Evolutionary conservation across 2,329 filamentous ascomycete genomes (phyloP).

Genomic region (Trichoderma sp.): DNA sequence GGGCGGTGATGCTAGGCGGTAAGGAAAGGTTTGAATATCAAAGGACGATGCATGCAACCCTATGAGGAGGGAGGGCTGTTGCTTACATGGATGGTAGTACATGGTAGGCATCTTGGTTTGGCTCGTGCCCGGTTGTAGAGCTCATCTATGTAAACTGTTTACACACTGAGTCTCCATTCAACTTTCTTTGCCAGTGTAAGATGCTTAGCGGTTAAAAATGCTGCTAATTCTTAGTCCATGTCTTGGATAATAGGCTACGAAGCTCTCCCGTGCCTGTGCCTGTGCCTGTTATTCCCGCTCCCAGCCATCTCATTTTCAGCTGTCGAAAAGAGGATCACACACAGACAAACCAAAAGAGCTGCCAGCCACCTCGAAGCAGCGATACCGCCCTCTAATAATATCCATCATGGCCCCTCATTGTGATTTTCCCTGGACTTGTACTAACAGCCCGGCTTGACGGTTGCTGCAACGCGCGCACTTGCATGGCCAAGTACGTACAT

Average conservation of each 20-base stretch:
- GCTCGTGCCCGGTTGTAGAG: background rate
- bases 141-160: background rate
- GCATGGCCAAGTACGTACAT: slow-evolving; percentile 2
- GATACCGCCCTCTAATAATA: slow-evolving; percentile 3
- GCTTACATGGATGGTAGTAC: background rate
- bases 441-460: background rate
- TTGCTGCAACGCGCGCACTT: slow-evolving; percentile 12
- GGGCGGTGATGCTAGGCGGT: slow-evolving; percentile 7
- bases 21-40: background rate
- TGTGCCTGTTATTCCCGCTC: background rate
- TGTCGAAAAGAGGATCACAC: background rate
- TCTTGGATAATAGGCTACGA: background rate
- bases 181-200: background rate
- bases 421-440: background rate
- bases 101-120: background rate
- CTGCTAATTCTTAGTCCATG: background rate
- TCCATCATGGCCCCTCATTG: background rate
- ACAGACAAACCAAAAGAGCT: background rate
- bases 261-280: slow-evolving; percentile 1
- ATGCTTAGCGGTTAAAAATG: background rate
- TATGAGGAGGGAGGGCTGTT: background rate
- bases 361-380: slow-evolving; percentile 7
- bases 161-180: background rate
- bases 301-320: slow-evolving; percentile 15
- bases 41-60: background rate